Base-by-base conservation (phyloP, 768 basidiomycete genomes). In the Boletus rufocinnamomeus region DNA sequence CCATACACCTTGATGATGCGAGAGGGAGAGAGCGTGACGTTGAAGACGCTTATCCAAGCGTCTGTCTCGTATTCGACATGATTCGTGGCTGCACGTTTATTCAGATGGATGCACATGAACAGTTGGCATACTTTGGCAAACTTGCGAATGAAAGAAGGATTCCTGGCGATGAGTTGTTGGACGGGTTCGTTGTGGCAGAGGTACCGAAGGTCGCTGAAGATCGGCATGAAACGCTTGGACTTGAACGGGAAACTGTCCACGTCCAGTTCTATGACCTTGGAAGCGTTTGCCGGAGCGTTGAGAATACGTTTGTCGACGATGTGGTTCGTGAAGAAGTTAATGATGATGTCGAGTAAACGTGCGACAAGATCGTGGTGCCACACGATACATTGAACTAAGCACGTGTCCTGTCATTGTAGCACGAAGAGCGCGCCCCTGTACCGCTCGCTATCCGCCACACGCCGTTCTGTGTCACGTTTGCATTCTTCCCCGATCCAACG, bases 51-150 rank as follows among this genome's bases (percentile, higher is more conserved):
- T 61, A 97, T 93, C 96, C 95, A 97, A 21, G 89, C 89, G 63
- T 99, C 97, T 30, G 90, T 89, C 76, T 99, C 97, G 75, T 91
- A 99, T 72, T 98, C 96, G 65, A 99, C 85, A 65, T 98, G 97
- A 52, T 78, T 88, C 30, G 83, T 81, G 6, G 80, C 84, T n/a
- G 89, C 93, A 19, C 96, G 84, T 64, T 87, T 86, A 73, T 95
- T 94, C 2, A 95, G 88, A 68, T 96, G 95, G 68, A 98, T 82
- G 62, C 91, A 93, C 84, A 93, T 91, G 79, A 98, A 99, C 45
- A 98, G 77, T 63, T 88, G 84, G 72, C 95, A 89, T 7, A 93
- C 88, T 54, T 82, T 79, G 11, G 88, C 82, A 62, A 95, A 89
- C 52, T 87, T 83, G 38, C 77, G 71, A 67, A 95, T 85, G 69